Base-by-base conservation (phyloP, 2,329 filamentous ascomycete species). In the Sclerotinia nivalis region DNA sequence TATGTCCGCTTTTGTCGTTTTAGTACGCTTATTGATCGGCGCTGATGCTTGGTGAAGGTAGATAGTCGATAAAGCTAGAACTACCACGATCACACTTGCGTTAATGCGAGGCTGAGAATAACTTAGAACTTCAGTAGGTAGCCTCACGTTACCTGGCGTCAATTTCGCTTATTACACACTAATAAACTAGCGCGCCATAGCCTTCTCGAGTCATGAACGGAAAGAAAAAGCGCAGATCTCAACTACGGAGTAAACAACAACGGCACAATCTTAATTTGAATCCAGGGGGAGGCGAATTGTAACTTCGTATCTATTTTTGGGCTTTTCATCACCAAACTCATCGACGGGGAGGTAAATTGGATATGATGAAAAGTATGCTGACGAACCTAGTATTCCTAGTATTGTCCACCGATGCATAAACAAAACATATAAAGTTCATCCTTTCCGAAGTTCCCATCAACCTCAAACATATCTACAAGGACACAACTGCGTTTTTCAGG, bases 51-150 rank as follows among this genome's bases (percentile, higher is more conserved):
- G 55, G 9, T n/a, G 18, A 45, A 31, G 25, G 18, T 40, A 13
- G 52, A 54, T 47, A 18, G 28, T 47, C 15, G 60, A 64, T 52
- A 18, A 37, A 37, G 31, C n/a, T 52, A 22, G 13, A n/a, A 18
- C 45, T 49, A 45, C n/a, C 18, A 40, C 10, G 15, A 60, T 2
- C 22, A n/a, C 18, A 45, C 18, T 60, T 60, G 34, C 31, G 65
- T 49, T 43, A 60, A 37, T 67, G 43, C 54, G 50, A 68, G 65
- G 65, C 54, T 68, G 65, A 60, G 65, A 37, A 50, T 61, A 37
- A 34, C 64, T 43, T 66, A 43, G 40, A 43, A 43, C 40, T 15
- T 15, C 5, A 15, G 20, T 60, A 49, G 34, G 20, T 37, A 45
- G 65, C 52, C 22, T 62, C 10, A 37, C 47, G 22, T 20, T 18